These are phyloP conservation scores for Fraxinus paxiana DNA, from an alignment of 305 asterid species.

Conservation along the genomic window DNA sequence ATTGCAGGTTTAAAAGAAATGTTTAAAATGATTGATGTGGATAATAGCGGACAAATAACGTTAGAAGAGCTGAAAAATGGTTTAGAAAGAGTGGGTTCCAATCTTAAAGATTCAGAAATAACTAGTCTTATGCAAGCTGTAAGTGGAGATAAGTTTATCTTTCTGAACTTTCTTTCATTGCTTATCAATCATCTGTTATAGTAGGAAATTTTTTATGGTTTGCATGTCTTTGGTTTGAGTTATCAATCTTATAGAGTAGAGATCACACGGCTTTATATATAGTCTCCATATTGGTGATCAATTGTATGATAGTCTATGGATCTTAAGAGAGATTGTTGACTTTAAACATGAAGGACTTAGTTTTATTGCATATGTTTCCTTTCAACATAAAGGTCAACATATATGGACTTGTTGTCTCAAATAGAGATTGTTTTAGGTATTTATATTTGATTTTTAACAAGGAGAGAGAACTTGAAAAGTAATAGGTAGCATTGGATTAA, in stretches of 20 bases:
- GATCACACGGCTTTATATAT: background rate
- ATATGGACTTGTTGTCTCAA: background rate
- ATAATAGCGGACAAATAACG: slow-evolving; percentile 76
- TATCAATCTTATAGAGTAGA: background rate
- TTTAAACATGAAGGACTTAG: background rate
- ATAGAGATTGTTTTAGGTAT: background rate
- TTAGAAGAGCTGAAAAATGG: slow-evolving; percentile 73
- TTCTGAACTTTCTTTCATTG: background rate
- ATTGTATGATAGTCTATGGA: background rate
- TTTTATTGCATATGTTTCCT: background rate
- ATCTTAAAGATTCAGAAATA: slow-evolving; percentile 64
- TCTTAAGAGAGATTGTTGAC: background rate
- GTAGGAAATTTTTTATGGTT: background rate
- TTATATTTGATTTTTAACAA: background rate
- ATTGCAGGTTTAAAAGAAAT: slow-evolving; percentile 79
- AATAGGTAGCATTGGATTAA: background rate
- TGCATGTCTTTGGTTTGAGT: background rate
- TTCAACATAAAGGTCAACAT: background rate
- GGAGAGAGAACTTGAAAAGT: background rate
- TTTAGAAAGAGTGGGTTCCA: slow-evolving; percentile 62
- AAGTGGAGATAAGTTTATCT: slow-evolving; percentile 28
- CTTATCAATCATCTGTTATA: background rate
- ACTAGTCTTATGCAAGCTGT: slow-evolving; percentile 67
- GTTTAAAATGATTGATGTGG: slow-evolving; percentile 77
- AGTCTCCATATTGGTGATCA: background rate